These are phyloP conservation scores for Microthyrium microscopicum DNA, from an alignment of 2,329 filamentous ascomycete genomes.

Conservation along the genomic window DNA sequence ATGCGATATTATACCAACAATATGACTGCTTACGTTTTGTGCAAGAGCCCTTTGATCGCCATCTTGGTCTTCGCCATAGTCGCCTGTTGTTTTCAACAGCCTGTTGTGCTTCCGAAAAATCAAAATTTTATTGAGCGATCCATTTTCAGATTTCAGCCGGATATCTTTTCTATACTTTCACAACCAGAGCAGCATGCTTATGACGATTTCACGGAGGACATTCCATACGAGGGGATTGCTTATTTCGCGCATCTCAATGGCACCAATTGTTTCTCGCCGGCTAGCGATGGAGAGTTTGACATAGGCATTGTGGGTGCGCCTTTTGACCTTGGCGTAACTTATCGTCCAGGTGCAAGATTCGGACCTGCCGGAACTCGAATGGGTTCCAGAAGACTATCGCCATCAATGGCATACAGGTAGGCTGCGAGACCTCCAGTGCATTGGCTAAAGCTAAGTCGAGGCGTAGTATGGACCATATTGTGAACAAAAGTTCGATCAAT, in stretches of 20 bases:
- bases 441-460: constrained; percentile 14
- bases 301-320: constrained; percentile 19
- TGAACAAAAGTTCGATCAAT: constrained; percentile 12
- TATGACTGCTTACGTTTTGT: too few species aligned
- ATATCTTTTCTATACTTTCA: too few species aligned
- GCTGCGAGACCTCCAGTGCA: background rate
- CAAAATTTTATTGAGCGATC: too few species aligned
- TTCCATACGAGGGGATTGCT: too few species aligned
- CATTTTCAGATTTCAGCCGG: too few species aligned
- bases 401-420: background rate
- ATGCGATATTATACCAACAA: too few species aligned
- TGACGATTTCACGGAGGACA: too few species aligned
- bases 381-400: background rate
- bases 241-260: background rate
- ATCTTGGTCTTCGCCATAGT: too few species aligned
- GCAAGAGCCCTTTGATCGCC: too few species aligned
- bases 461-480: constrained; percentile 17
- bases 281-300: constrained; percentile 11
- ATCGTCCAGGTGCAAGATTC: constrained; percentile 18
- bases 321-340: constrained; percentile 18
- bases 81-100: too few species aligned
- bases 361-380: constrained; percentile 17
- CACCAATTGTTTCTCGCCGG: constrained; percentile 12
- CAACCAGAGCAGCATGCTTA: too few species aligned
- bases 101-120: too few species aligned